Evolutionary conservation across 306 rosid genomes (phyloP).

Genomic region (Trifolium fragiferum): DNA sequence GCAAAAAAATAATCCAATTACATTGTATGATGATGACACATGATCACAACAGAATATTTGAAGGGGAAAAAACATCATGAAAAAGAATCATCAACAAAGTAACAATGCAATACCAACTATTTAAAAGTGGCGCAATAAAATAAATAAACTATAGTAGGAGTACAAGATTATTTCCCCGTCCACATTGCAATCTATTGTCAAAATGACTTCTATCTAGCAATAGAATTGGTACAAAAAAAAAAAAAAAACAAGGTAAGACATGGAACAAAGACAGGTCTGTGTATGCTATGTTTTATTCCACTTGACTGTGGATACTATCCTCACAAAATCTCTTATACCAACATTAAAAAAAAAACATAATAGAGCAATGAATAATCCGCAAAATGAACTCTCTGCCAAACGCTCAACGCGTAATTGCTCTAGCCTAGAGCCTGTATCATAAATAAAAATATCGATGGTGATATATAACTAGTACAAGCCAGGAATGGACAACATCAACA

Average conservation of each 20-base stretch:
- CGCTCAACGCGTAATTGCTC: conserved; percentile 31
- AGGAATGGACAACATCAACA: conserved; percentile 46
- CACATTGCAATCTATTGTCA: conserved; percentile 21
- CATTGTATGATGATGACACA: background rate
- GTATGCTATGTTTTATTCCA: conserved; percentile 28
- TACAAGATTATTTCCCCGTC: background rate
- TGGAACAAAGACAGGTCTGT: conserved; percentile 17
- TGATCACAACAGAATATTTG: background rate
- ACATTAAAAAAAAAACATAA: conserved; percentile 26
- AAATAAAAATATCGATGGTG: conserved; percentile 37
- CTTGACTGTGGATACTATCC: conserved; percentile 31
- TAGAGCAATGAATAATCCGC: conserved; percentile 39
- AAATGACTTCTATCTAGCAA: conserved; percentile 22
- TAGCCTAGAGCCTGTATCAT: conserved; percentile 29
- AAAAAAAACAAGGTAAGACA: conserved; percentile 21
- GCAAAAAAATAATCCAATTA: background rate
- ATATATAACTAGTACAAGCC: conserved; percentile 35
- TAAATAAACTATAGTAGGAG: background rate
- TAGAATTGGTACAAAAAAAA: background rate
- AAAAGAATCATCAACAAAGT: background rate
- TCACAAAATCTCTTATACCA: conserved; percentile 23
- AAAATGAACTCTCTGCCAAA: conserved; percentile 35
- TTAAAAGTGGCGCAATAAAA: conserved; percentile 25
- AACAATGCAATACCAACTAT: background rate
- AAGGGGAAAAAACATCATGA: background rate